Evolutionary conservation across 164 flowering plant genomes (phyloP).

Genomic region (Liriodendron chinense): DNA sequence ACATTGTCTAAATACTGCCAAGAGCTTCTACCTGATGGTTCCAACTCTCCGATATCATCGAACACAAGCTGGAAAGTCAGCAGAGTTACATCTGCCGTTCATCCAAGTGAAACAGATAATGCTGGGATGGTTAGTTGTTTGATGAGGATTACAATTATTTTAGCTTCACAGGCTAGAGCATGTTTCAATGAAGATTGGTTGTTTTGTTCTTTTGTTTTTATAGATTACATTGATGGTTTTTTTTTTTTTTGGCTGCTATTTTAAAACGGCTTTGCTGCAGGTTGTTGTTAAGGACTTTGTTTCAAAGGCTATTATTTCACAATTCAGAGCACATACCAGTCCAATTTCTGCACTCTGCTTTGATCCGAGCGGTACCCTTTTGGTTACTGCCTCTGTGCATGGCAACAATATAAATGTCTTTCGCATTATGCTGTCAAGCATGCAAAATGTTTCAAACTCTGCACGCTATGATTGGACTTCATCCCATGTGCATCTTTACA

Average conservation of each 20-base stretch:
- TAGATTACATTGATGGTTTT: background rate
- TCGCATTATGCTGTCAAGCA: conserved; percentile 72
- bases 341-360: conserved; percentile 95
- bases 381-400: conserved; percentile 91
- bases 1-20: conserved; percentile 84
- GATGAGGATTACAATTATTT: background rate
- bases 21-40: conserved; percentile 79
- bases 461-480: conserved; percentile 67
- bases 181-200: background rate
- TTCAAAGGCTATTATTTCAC: conserved; percentile 71
- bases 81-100: conserved; percentile 36
- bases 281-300: conserved; percentile 80
- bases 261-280: conserved; percentile 36
- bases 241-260: background rate
- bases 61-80: conserved; percentile 69
- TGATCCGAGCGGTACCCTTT: conserved; percentile 91
- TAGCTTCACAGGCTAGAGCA: background rate
- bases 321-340: conserved; percentile 90
- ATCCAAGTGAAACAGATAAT: conserved; percentile 61
- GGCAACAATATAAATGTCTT: conserved; percentile 92
- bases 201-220: background rate
- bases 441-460: conserved; percentile 46
- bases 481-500: conserved; percentile 91
- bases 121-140: conserved; percentile 74
- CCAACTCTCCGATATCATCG: conserved; percentile 71